A percentile compares a stretch with the other conserved stretches of the same genome.
Conservation (phyloP, 1,139 yeast genomes). For the Zygotorulaspora mrakii region DNA sequence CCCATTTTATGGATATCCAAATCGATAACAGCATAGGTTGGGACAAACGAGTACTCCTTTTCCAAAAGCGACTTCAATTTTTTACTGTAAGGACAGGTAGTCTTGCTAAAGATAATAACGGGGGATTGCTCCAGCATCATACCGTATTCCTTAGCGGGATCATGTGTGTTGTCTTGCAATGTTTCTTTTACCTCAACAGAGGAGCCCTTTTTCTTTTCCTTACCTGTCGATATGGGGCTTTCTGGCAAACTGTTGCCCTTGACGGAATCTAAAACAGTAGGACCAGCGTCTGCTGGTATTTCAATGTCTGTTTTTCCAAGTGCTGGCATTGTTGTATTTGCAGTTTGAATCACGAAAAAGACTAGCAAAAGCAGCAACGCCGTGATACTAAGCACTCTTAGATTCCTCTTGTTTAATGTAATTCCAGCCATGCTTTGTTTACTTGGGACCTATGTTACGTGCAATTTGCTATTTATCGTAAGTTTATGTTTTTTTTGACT, state of each 20-base stretch:
- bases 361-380: conserved; percentile 26
- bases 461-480: background rate
- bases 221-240: too few relatives aligned
- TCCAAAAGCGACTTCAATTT: conserved; percentile 62
- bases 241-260: too few relatives aligned
- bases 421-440: conserved; percentile 8
- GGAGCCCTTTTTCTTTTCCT: conserved; percentile 6
- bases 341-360: conserved; percentile 28
- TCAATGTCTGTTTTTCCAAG: conserved; percentile 1
- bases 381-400: conserved; percentile 30
- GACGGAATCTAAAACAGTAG: too few relatives aligned
- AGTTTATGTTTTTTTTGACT: background rate
- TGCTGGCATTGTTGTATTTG: conserved; percentile 15
- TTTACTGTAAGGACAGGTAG: conserved; percentile 72
- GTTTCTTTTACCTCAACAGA: conserved; percentile 1
- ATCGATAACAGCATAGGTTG: conserved; percentile 71
- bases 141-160: conserved; percentile 60
- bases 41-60: conserved; percentile 65
- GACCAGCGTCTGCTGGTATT: background rate
- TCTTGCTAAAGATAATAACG: conserved; percentile 65
- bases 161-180: conserved; percentile 22
- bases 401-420: conserved; percentile 27
- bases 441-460: background rate
- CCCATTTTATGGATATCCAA: conserved; percentile 76
- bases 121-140: conserved; percentile 63